Percentiles rank a stretch among this genome's conserved stretches.
Conservation (phyloP, 495 filamentous ascomycete species). For the Xylaria sp. region DNA sequence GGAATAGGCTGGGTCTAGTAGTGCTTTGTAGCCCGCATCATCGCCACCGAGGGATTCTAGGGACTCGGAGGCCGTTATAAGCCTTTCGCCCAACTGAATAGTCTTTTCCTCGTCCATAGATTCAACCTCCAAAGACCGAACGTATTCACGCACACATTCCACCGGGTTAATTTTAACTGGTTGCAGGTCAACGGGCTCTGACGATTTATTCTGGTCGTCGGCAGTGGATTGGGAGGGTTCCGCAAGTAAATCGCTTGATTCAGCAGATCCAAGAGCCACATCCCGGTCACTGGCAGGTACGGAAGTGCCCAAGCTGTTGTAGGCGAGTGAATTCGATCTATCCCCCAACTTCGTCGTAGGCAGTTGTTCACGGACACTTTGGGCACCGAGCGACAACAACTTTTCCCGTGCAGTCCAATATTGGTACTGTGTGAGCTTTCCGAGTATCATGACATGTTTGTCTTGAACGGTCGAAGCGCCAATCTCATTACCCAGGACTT, state of each 20-base stretch:
- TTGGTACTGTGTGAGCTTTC: conserved; percentile 33
- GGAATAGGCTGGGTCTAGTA: conserved; percentile 13
- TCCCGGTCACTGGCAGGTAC: conserved; percentile 33
- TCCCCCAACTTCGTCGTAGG: conserved; percentile 27
- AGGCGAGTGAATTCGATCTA: background rate
- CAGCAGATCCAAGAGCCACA: background rate
- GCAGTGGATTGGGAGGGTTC: background rate
- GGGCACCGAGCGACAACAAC: conserved; percentile 37
- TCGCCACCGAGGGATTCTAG: conserved; percentile 23
- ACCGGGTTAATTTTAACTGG: conserved; percentile 15
- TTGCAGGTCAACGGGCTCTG: background rate
- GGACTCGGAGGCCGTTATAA: conserved; percentile 29
- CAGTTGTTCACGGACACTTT: conserved; percentile 37
- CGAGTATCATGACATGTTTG: conserved; percentile 43
- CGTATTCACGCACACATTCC: conserved; percentile 20
- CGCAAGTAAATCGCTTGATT: background rate
- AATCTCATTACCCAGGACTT: conserved; percentile 32
- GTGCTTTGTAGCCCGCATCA: conserved; percentile 22
- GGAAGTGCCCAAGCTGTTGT: conserved; percentile 30
- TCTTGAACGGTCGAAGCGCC: conserved; percentile 25
- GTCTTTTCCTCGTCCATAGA: conserved; percentile 22
- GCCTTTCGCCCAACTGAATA: conserved; percentile 32
- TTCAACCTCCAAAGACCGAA: background rate
- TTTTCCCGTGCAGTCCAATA: conserved; percentile 39
- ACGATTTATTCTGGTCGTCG: background rate